Evolutionary conservation across 176 grass and related monocot genomes (phyloP).

Genomic region (Typha latifolia): DNA sequence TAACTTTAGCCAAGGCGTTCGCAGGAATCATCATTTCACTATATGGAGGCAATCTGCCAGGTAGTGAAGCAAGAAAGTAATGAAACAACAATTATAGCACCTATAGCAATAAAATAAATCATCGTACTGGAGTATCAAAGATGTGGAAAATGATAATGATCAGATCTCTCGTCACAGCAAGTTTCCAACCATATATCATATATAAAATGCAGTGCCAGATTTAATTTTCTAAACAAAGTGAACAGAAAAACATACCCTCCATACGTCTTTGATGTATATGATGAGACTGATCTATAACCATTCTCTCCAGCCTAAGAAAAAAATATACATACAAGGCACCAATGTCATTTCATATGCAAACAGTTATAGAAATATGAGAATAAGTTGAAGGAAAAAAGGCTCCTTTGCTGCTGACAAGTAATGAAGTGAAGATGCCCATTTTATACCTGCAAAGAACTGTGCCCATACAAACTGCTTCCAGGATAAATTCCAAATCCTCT

Average conservation of each 20-base stretch:
- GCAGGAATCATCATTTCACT: slow-evolving; percentile 78
- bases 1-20: slow-evolving; percentile 62
- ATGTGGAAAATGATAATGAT: not conserved
- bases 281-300: slow-evolving; percentile 33
- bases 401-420: not conserved
- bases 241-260: slow-evolving; percentile 45
- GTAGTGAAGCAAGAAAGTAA: slow-evolving; percentile 21
- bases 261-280: slow-evolving; percentile 63
- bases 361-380: not conserved
- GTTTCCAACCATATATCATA: not conserved
- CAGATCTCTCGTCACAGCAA: not conserved
- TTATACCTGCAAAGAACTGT: slow-evolving; percentile 61
- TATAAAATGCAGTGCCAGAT: not conserved
- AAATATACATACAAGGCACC: not conserved
- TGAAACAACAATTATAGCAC: not conserved
- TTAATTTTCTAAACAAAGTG: not conserved
- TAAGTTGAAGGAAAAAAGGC: not conserved
- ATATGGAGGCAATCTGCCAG: slow-evolving; percentile 32
- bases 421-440: not conserved
- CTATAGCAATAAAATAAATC: not conserved
- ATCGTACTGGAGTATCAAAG: not conserved
- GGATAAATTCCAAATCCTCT: slow-evolving; percentile 39
- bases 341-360: not conserved
- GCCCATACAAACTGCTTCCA: slow-evolving; percentile 52
- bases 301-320: slow-evolving; percentile 52